These are phyloP conservation scores for Talinum fruticosum DNA, from an alignment of 148 eudicot species.

Conservation along the genomic window DNA sequence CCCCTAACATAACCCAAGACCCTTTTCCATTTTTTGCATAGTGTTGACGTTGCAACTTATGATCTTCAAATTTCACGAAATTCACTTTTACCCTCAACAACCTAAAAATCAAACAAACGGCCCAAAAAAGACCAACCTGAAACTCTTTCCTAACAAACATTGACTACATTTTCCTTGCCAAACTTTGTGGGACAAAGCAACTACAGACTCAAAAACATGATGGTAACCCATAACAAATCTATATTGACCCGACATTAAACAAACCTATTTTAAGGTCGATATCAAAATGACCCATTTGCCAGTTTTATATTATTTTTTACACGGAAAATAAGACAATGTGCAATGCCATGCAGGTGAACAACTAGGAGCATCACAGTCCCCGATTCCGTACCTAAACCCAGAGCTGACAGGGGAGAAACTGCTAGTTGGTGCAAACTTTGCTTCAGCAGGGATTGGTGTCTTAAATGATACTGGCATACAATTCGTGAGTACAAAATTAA, in stretches of 20 bases:
- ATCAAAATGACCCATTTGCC: not conserved
- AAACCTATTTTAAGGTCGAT: not conserved
- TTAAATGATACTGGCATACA: constrained; percentile 75
- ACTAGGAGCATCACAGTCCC: constrained; percentile 46
- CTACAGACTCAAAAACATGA: not conserved
- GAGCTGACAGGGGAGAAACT: constrained; percentile 49
- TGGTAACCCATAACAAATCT: too few relatives aligned
- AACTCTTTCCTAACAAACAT: not conserved
- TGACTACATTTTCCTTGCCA: too few relatives aligned
- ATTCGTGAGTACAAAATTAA: constrained; percentile 43
- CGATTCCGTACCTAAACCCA: constrained; percentile 53
- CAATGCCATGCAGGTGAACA: constrained; percentile 39
- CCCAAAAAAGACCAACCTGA: not conserved
- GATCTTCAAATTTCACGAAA: too few relatives aligned
- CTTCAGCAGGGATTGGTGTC: constrained; percentile 74
- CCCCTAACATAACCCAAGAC: too few relatives aligned
- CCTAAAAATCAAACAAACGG: not conserved
- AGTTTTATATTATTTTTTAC: not conserved
- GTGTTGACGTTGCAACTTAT: too few relatives aligned
- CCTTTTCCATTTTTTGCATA: too few relatives aligned
- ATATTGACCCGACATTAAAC: too few relatives aligned
- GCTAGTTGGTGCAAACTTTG: constrained; percentile 70
- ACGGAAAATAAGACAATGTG: not conserved
- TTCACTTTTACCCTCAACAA: too few relatives aligned
- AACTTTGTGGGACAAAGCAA: not conserved